phyloP scores from a whole-genome alignment of 2,329 filamentous ascomycete species.

The Apiospora marii region DNA sequence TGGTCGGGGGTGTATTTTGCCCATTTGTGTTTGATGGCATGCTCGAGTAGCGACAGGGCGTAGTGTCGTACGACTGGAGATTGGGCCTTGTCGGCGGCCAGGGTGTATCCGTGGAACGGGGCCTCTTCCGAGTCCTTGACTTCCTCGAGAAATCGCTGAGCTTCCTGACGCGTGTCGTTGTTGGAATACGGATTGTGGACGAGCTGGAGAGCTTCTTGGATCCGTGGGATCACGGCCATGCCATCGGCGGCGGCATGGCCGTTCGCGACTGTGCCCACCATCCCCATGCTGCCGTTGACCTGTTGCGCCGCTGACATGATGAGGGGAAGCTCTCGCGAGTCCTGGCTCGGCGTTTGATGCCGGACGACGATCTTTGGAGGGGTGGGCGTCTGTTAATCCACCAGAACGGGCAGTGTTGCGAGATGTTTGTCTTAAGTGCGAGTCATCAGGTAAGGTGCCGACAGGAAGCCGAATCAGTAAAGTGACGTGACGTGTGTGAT shows the following conservation, averaged over 20 bases:
- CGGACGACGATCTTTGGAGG: conserved; percentile 37
- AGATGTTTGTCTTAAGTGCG: conserved; percentile 35
- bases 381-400: conserved; percentile 35
- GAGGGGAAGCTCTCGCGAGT: conserved; percentile 4
- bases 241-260: conserved; percentile 47
- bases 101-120: conserved; percentile 82
- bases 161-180: conserved; percentile 83
- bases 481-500: conserved; percentile 12
- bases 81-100: conserved; percentile 79
- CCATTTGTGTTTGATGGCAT: conserved; percentile 87
- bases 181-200: conserved; percentile 84
- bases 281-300: conserved; percentile 34
- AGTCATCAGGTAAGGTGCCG: conserved; percentile 35
- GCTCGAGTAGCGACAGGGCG: conserved; percentile 89
- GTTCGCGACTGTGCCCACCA: conserved; percentile 47
- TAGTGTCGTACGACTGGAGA: conserved; percentile 89
- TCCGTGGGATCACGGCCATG: conserved; percentile 65
- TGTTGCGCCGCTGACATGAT: conserved; percentile 16
- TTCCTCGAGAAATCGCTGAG: conserved; percentile 84
- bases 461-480: not conserved
- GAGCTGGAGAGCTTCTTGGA: conserved; percentile 85
- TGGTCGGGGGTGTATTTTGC: conserved; percentile 75
- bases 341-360: conserved; percentile 28
- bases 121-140: conserved; percentile 83
- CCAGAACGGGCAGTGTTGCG: conserved; percentile 18